Percentiles rank a stretch among this genome's conserved stretches.
Evolutionary conservation across 2,329 filamentous ascomycete species (phyloP).

Genomic region (Raffaelea arxii): DNA sequence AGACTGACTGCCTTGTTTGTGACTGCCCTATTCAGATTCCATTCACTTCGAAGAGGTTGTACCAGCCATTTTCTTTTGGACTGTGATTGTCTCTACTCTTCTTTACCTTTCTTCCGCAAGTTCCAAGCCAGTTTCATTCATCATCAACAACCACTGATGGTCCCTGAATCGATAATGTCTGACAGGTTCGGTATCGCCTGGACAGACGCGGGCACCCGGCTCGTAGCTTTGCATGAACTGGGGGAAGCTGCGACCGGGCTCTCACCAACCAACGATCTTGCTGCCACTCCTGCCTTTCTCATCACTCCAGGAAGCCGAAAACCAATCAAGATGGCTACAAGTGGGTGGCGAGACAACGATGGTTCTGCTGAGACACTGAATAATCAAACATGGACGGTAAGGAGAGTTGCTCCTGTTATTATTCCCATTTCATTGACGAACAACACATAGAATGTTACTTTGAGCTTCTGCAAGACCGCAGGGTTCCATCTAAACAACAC

Average conservation of each 20-base stretch:
- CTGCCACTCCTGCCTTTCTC: constrained; percentile 9
- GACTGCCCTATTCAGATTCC: too few species aligned
- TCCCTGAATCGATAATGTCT: not conserved
- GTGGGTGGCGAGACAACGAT: constrained; percentile 6
- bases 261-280: rapidly evolving
- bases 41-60: too few species aligned
- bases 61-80: too few species aligned
- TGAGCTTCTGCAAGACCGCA: not conserved
- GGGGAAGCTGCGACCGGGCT: not conserved
- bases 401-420: not conserved
- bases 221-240: not conserved
- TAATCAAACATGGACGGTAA: constrained; percentile 6
- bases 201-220: not conserved
- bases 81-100: too few species aligned
- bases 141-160: too few species aligned
- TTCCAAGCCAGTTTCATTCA: too few species aligned
- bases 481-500: constrained; percentile 1
- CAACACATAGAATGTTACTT: constrained; percentile 1
- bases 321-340: constrained; percentile 5
- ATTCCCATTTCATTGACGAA: not conserved
- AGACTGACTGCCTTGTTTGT: too few species aligned
- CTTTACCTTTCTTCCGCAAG: not conserved
- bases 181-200: constrained; percentile 1
- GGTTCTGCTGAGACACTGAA: not conserved
- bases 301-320: not conserved